Conservation (phyloP, 2,329 filamentous ascomycete genomes). For the Pseudogymnoascus sp. region DNA sequence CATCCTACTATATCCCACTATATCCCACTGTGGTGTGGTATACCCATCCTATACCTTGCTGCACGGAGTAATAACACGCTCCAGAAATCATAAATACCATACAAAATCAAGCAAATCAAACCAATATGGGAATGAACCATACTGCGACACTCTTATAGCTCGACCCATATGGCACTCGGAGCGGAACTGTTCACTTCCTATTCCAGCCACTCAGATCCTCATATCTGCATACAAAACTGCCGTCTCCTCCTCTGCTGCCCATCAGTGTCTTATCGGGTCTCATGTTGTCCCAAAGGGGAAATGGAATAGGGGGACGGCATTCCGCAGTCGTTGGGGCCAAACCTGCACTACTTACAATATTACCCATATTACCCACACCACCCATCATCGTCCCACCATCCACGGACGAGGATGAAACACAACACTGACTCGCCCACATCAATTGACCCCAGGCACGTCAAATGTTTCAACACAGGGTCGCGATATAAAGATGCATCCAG, state of each 20-base stretch:
- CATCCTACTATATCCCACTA: background rate
- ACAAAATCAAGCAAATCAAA: background rate
- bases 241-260: background rate
- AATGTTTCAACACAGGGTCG: background rate
- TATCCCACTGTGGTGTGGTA: no score
- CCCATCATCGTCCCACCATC: background rate
- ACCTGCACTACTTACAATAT: background rate
- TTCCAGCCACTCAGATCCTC: background rate
- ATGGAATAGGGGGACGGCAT: background rate
- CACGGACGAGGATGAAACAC: background rate
- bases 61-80: background rate
- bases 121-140: background rate
- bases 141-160: background rate
- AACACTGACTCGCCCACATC: background rate
- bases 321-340: background rate
- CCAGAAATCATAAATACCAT: background rate
- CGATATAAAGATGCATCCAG: conserved; percentile 1
- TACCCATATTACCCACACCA: conserved; percentile 3
- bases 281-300: background rate
- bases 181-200: background rate
- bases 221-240: background rate
- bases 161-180: background rate
- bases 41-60: background rate
- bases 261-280: conserved; percentile 3
- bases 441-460: background rate